phyloP scores from a whole-genome alignment of 495 filamentous ascomycete genomes.

The Saxispiralis lemnorum region DNA sequence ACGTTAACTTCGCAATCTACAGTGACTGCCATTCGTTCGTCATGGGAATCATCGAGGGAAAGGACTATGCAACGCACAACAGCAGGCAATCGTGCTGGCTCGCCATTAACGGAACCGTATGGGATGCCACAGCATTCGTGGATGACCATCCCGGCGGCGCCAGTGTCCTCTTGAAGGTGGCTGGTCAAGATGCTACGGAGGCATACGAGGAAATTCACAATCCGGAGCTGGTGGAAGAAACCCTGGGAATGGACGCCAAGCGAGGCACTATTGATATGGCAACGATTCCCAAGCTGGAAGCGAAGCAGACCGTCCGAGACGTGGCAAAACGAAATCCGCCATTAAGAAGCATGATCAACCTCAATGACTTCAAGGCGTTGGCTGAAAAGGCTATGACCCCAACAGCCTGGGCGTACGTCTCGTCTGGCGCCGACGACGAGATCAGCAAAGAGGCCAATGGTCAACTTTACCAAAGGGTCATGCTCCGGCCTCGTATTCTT shows the following conservation, averaged over 20 bases:
- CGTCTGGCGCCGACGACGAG: constrained; percentile 58
- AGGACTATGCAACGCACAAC: too few relatives aligned
- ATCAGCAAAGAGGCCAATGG: constrained; percentile 33
- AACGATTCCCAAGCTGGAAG: neutral
- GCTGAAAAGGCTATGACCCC: neutral
- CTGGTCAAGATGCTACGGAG: constrained; percentile 41
- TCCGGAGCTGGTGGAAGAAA: constrained; percentile 38
- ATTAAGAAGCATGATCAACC: neutral
- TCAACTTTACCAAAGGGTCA: constrained; percentile 42
- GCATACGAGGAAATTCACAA: constrained; percentile 53
- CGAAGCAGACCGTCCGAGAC: too few relatives aligned
- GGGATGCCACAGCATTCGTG: constrained; percentile 13
- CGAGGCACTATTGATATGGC: constrained; percentile 5
- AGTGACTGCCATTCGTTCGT: too few relatives aligned
- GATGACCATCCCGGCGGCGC: constrained; percentile 13
- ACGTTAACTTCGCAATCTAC: too few relatives aligned
- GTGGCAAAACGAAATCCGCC: constrained; percentile 17
- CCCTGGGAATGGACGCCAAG: constrained; percentile 37
- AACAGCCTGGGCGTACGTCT: constrained; percentile 73
- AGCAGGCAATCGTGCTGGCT: constrained; percentile 10
- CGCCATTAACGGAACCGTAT: constrained; percentile 12
- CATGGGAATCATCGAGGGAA: too few relatives aligned
- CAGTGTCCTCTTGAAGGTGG: constrained; percentile 4
- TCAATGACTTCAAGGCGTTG: neutral
- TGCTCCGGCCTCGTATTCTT: constrained; percentile 55